Conservation (phyloP, 805 yeast genomes). For the Nakazawaea ishiwadae region DNA sequence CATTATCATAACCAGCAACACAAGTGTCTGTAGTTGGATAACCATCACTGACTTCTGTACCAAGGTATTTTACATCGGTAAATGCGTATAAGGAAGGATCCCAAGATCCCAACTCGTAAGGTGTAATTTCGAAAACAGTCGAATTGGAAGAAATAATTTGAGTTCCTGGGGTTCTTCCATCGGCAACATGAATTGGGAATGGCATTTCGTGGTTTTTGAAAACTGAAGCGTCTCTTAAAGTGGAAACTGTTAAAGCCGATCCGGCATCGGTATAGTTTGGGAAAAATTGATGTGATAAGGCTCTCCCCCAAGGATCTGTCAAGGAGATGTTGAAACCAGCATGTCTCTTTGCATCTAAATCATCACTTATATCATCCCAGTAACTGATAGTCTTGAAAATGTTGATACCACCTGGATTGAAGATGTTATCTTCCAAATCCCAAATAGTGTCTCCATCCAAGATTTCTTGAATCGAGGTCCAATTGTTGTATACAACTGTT, state of each 20-base stretch:
- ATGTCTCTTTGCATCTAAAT: slow-evolving; percentile 42
- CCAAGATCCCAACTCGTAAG: slow-evolving; percentile 84
- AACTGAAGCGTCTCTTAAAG: slow-evolving; percentile 54
- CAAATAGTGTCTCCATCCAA: slow-evolving; percentile 51
- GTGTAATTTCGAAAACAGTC: slow-evolving; percentile 59
- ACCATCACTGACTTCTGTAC: slow-evolving; percentile 62
- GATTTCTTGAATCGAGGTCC: slow-evolving; percentile 65
- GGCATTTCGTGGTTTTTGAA: slow-evolving; percentile 64
- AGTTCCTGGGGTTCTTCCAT: slow-evolving; percentile 64
- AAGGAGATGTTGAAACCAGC: slow-evolving; percentile 69
- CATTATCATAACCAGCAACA: slow-evolving; percentile 69
- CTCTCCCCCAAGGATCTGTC: slow-evolving; percentile 80
- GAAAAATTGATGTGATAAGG: slow-evolving; percentile 70
- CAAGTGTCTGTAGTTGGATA: slow-evolving; percentile 44
- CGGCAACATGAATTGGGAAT: slow-evolving; percentile 62
- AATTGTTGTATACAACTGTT: slow-evolving; percentile 63
- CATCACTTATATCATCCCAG: slow-evolving; percentile 50
- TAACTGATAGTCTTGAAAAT: slow-evolving; percentile 45
- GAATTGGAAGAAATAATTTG: slow-evolving; percentile 56
- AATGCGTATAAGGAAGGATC: slow-evolving; percentile 69
- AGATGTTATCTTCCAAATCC: slow-evolving; percentile 61
- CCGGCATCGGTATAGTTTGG: slow-evolving; percentile 55
- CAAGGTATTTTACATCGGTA: slow-evolving; percentile 63
- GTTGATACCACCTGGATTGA: slow-evolving; percentile 60
- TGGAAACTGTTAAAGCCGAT: slow-evolving; percentile 55